Evolutionary conservation across 208 protist species (phyloP), one percentile per base, ranked within the genome.

Genomic region (Acanthamoeba castellanii): DNA sequence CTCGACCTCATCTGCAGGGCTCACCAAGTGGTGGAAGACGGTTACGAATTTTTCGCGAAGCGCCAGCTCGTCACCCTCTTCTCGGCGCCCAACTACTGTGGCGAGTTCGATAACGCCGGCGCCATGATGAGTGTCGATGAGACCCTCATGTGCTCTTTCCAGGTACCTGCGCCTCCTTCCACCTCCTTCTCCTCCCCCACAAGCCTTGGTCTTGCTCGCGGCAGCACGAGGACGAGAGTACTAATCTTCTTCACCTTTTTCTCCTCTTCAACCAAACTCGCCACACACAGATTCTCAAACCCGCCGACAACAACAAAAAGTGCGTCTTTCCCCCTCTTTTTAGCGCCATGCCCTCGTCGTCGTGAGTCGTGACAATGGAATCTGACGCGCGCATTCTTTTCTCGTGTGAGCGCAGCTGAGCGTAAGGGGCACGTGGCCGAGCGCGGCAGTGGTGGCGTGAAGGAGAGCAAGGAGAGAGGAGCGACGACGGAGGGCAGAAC

Each of bases 21-120:
- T 11, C 99, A 99, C 96, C 99, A 99, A 96, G 99, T 99, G 3
- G 99, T 99, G 13, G 99, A 99, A 88, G 99, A 99, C 89, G 99
- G 99, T 6, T 99, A 99, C 96, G 99, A 99, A 92, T 99, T 99
- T 96, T 99, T 99, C 94, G 99, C 99, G 7, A 99, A 99, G 90
- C 97, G 99, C 32, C 98, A 99, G 94, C 98, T 99, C 78, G 99
- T 99, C 30, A 99, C 99, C 0, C 96, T 99, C 14, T 99, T 99
- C 96, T 99, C 98, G 3, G 99, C 99, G 1, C 99, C 99, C 45
- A 99, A 99, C 97, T 99, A 99, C 96, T 98, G 97, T 92, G 99
- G 99, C 91, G 99, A 99, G 96, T 99, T 99, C 96, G 99, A 99
- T 92, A 99, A 99, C 95, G 97, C 99, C n/a, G 99, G 99, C 27